Evolutionary conservation across 2,329 filamentous ascomycete species (phyloP).

Genomic region (Calonectria pauciramosa): DNA sequence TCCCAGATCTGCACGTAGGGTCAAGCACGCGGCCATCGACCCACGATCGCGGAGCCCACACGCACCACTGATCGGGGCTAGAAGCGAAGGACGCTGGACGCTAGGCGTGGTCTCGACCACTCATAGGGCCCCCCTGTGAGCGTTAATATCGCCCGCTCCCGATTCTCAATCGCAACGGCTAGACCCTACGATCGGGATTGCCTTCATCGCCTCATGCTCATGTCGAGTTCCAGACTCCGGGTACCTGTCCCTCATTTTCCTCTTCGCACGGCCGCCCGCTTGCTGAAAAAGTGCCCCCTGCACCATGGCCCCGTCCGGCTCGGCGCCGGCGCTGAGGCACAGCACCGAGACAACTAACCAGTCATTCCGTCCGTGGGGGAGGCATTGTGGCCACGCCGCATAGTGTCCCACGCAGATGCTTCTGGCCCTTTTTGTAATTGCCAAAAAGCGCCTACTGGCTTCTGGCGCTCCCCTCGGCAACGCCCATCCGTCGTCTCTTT

Average conservation of each 20-base stretch:
- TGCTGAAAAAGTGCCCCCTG: not conserved
- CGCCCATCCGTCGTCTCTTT: not conserved
- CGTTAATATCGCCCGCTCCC: not conserved
- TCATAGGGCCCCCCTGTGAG: not conserved
- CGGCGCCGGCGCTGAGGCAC: not conserved
- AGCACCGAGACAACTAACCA: conserved; percentile 8
- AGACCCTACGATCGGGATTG: conserved; percentile 1
- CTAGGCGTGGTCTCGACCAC: not conserved
- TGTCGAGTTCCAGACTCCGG: not conserved
- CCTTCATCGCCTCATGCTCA: not conserved
- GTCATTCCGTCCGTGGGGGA: conserved; percentile 7
- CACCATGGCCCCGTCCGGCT: not conserved
- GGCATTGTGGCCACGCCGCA: not conserved
- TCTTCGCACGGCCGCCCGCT: not conserved
- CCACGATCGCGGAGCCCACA: conserved; percentile 14
- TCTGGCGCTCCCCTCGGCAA: not conserved
- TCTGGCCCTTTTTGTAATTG: not conserved
- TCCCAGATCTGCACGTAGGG: conserved; percentile 39
- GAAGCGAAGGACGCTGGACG: not conserved
- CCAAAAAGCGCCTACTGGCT: not conserved
- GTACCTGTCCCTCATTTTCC: not conserved
- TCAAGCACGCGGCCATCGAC: conserved; percentile 36
- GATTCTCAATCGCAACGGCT: conserved; percentile 13
- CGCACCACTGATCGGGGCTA: conserved; percentile 16
- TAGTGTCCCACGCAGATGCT: not conserved